These are phyloP conservation scores for Larix sibirica DNA, from an alignment of 83 land plant genomes.

Conservation along the genomic window DNA sequence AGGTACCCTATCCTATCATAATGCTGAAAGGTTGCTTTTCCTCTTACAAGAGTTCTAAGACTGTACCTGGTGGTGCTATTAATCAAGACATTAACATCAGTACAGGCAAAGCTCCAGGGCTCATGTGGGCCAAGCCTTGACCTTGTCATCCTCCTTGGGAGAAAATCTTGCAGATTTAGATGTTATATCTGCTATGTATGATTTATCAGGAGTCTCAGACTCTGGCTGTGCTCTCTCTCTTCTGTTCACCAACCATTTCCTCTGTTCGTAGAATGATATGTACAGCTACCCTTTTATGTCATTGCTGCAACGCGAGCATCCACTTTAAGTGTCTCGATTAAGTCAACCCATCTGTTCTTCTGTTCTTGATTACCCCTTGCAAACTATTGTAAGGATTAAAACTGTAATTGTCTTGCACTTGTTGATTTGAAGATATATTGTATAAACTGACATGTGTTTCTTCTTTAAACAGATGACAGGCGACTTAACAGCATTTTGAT, in stretches of 20 bases:
- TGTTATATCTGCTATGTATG: not conserved
- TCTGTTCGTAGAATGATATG: no score
- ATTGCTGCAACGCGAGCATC: no score
- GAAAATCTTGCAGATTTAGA: not conserved
- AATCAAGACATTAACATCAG: not conserved
- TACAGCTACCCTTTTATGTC: no score
- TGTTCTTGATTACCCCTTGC: not conserved
- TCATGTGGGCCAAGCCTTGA: not conserved
- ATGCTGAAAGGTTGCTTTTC: conserved; percentile 6
- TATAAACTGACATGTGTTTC: conserved; percentile 34
- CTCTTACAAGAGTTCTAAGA: conserved; percentile 3
- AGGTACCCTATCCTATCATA: not conserved
- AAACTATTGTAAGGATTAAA: not conserved
- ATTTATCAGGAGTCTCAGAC: conserved; percentile 43
- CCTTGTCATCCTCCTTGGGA: conserved; percentile 5
- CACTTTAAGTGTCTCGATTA: no score
- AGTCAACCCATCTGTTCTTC: not conserved
- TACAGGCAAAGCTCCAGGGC: not conserved
- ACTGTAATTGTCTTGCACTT: not conserved
- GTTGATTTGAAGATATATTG: not conserved
- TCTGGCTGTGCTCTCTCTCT: conserved; percentile 79
- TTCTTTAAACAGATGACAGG: conserved; percentile 7
- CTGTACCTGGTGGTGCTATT: not conserved
- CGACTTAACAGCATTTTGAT: conserved; percentile 7
- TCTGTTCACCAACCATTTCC: conserved; percentile 26